Conservation (phyloP, 2,329 filamentous ascomycete genomes). For the Teratosphaeria pseudoeucalypti region DNA sequence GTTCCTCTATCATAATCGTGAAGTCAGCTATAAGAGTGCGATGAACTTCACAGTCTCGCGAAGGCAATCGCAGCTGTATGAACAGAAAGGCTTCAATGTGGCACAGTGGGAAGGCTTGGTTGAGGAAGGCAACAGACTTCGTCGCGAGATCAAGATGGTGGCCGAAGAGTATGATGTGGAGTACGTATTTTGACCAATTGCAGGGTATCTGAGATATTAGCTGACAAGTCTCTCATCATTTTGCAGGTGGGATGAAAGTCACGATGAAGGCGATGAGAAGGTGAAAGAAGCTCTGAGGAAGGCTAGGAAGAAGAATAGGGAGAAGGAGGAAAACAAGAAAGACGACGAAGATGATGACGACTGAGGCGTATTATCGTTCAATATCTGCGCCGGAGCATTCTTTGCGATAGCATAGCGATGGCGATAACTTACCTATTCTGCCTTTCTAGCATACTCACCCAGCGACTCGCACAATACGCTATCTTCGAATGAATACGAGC, state of each 20-base stretch:
- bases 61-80: conserved; percentile 67
- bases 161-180: not conserved
- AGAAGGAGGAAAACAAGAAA: conserved; percentile 11
- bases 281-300: conserved; percentile 45
- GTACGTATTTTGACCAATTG: not conserved
- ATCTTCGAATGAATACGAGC: not conserved
- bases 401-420: not conserved
- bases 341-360: conserved; percentile 41
- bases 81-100: conserved; percentile 63
- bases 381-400: conserved; percentile 28
- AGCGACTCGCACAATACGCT: not conserved
- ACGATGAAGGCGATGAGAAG: conserved; percentile 23
- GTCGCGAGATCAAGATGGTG: conserved; percentile 68
- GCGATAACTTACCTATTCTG: not conserved
- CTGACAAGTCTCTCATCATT: conserved; percentile 39
- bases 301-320: conserved; percentile 25
- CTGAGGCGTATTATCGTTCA: not conserved
- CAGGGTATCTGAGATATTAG: not conserved
- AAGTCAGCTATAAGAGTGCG: conserved; percentile 72
- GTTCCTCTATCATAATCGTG: conserved; percentile 87
- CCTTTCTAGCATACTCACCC: not conserved
- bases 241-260: conserved; percentile 50
- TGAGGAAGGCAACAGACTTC: conserved; percentile 66
- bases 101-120: conserved; percentile 67
- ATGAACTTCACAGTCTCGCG: conserved; percentile 77